A percentile compares a stretch with the other conserved stretches of the same genome.
Evolutionary conservation across 371 early-diverging fungal genomes (phyloP).

Genomic region (Mucor saturninus): DNA sequence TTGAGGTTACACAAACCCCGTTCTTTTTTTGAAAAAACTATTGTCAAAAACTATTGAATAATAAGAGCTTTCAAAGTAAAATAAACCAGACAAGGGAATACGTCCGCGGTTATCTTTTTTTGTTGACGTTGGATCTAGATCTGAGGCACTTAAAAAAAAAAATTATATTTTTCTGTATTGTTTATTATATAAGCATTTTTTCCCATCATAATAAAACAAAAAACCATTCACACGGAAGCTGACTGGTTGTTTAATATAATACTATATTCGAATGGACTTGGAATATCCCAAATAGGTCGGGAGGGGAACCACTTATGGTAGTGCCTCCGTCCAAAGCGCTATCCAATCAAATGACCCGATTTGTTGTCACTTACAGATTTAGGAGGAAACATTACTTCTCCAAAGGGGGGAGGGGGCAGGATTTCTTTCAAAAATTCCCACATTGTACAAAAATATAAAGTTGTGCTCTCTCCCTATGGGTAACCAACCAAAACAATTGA

Average conservation of each 20-base stretch:
- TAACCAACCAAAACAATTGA: background rate
- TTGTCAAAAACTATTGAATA: background rate
- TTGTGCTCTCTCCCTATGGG: background rate
- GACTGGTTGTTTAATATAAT: constrained; percentile 11
- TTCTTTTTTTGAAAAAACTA: background rate
- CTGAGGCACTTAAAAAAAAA: background rate
- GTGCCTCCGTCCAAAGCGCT: constrained; percentile 17
- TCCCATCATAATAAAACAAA: background rate
- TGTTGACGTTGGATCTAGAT: constrained; percentile 1
- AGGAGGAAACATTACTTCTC: too few relatives aligned
- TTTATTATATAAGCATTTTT: constrained; percentile 2
- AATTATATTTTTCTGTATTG: background rate
- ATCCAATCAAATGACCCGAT: background rate
- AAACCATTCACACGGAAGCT: constrained; percentile 20
- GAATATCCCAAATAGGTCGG: constrained; percentile 22
- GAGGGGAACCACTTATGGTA: constrained; percentile 24
- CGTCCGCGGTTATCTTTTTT: constrained; percentile 12
- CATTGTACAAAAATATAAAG: too few relatives aligned
- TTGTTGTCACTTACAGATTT: background rate
- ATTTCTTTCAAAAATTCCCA: too few relatives aligned
- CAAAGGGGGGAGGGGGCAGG: too few relatives aligned
- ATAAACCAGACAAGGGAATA: constrained; percentile 31
- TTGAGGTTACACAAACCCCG: background rate
- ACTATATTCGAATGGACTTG: constrained; percentile 2
- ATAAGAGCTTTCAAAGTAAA: too few relatives aligned